Conservation (phyloP, 495 filamentous ascomycete genomes). For the Apiosordaria backusii region DNA sequence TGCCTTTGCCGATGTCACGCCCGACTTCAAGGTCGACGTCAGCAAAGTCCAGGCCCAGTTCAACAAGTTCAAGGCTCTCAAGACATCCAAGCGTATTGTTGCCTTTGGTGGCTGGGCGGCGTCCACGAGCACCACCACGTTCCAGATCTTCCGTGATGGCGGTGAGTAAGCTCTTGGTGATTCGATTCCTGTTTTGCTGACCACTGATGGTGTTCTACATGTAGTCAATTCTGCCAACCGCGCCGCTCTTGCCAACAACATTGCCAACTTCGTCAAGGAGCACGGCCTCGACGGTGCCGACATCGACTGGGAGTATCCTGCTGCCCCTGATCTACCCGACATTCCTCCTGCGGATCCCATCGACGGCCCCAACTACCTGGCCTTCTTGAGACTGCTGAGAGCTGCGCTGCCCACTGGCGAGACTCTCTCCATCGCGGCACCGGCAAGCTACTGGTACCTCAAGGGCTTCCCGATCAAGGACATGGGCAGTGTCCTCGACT, state of each 20-base stretch:
- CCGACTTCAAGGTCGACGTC: constrained; percentile 15
- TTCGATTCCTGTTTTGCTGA: background rate
- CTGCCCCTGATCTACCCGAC: constrained; percentile 30
- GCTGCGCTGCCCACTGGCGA: constrained; percentile 15
- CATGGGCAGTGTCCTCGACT: constrained; percentile 25
- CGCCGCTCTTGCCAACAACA: constrained; percentile 24
- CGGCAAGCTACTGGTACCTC: constrained; percentile 21
- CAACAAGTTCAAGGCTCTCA: constrained; percentile 20
- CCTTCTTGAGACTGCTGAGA: constrained; percentile 22
- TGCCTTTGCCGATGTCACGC: constrained; percentile 26
- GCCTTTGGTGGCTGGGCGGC: constrained; percentile 40
- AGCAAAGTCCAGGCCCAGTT: constrained; percentile 18
- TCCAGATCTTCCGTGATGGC: background rate
- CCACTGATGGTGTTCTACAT: constrained; percentile 24
- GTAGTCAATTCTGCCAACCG: constrained; percentile 24
- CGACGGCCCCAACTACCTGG: constrained; percentile 24
- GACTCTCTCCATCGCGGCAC: constrained; percentile 26
- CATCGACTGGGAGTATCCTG: constrained; percentile 45
- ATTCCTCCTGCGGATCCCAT: constrained; percentile 18
- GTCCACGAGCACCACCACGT: constrained; percentile 17
- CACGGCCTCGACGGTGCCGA: constrained; percentile 37
- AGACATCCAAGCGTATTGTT: constrained; percentile 31
- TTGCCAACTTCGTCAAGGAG: constrained; percentile 28
- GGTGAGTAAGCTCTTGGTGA: background rate
- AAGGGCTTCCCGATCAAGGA: constrained; percentile 19